A percentile compares a stretch with the other conserved stretches of the same genome.
These are phyloP conservation scores for Linderina pennispora DNA, from an alignment of 192 early-diverging fungal genomes.

Conservation along the genomic window DNA sequence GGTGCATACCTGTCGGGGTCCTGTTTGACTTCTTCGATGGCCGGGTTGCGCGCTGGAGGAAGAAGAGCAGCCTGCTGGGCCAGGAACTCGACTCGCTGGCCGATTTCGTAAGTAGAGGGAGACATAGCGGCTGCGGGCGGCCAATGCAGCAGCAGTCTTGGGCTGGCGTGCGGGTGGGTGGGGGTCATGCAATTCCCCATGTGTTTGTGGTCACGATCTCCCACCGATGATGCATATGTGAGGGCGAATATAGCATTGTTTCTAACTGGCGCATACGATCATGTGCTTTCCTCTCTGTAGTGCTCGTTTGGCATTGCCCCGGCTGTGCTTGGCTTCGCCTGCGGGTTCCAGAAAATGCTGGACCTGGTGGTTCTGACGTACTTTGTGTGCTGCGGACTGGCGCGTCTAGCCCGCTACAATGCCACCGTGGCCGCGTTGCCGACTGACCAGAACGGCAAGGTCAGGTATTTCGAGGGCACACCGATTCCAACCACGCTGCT, in stretches of 20 bases:
- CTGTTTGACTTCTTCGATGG: constrained; percentile 72
- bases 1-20: constrained; percentile 63
- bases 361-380: constrained; percentile 72
- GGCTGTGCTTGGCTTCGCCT: constrained; percentile 73
- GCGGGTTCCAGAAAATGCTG: constrained; percentile 77
- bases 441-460: constrained; percentile 71
- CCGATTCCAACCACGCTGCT: constrained; percentile 78
- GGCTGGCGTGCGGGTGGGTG: too few relatives aligned
- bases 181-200: too few relatives aligned
- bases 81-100: constrained; percentile 88
- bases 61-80: constrained; percentile 67
- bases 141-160: constrained; percentile 2
- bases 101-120: constrained; percentile 82
- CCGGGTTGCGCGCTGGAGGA: constrained; percentile 77
- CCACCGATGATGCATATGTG: too few relatives aligned
- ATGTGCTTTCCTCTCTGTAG: too few relatives aligned
- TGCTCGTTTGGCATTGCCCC: constrained; percentile 74
- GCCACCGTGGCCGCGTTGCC: constrained; percentile 75
- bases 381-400: constrained; percentile 84
- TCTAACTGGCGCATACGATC: neutral
- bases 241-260: too few relatives aligned
- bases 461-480: constrained; percentile 82
- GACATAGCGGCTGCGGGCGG: too few relatives aligned
- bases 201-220: too few relatives aligned
- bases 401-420: constrained; percentile 83